These are phyloP conservation scores for Citrullus colocynthis DNA, from an alignment of 306 rosid species.

Conservation along the genomic window DNA sequence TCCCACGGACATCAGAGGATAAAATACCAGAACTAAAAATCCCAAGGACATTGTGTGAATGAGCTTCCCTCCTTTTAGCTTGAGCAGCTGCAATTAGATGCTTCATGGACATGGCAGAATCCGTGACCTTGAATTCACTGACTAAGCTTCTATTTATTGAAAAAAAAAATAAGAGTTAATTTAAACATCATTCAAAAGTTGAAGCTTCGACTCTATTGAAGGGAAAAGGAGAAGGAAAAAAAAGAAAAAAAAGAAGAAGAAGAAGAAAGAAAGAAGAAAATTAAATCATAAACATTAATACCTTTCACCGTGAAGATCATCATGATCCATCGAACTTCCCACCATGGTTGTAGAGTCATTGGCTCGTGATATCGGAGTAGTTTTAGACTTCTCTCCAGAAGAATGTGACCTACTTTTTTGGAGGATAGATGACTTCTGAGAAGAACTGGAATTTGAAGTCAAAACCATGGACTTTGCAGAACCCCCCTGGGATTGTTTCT, in stretches of 20 bases:
- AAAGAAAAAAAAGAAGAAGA: too few relatives aligned
- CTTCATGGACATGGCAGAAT: constrained; percentile 55
- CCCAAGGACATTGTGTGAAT: constrained; percentile 41
- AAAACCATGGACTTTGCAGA: constrained; percentile 25
- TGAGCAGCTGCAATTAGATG: constrained; percentile 95
- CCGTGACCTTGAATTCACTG: constrained; percentile 46
- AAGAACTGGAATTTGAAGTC: constrained; percentile 21
- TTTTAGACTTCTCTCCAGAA: constrained; percentile 49
- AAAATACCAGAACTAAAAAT: constrained; percentile 23
- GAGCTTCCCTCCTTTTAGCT: constrained; percentile 73
- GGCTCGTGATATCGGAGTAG: constrained; percentile 31
- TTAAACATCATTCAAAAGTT: constrained; percentile 38
- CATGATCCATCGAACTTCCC: constrained; percentile 36
- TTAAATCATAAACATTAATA: constrained; percentile 16
- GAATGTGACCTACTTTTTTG: constrained; percentile 38
- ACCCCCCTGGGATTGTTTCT: constrained; percentile 36
- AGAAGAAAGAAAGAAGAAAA: background rate
- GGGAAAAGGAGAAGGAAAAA: background rate
- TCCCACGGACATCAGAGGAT: constrained; percentile 37
- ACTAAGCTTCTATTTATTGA: background rate
- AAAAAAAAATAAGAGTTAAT: background rate
- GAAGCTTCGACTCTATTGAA: constrained; percentile 32
- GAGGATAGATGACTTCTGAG: constrained; percentile 39
- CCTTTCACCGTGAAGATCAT: constrained; percentile 52
- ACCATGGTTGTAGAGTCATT: constrained; percentile 30